These are phyloP conservation scores for Discostella stelligeroides DNA, from an alignment of 108 stramenopile genomes.

Conservation along the genomic window DNA sequence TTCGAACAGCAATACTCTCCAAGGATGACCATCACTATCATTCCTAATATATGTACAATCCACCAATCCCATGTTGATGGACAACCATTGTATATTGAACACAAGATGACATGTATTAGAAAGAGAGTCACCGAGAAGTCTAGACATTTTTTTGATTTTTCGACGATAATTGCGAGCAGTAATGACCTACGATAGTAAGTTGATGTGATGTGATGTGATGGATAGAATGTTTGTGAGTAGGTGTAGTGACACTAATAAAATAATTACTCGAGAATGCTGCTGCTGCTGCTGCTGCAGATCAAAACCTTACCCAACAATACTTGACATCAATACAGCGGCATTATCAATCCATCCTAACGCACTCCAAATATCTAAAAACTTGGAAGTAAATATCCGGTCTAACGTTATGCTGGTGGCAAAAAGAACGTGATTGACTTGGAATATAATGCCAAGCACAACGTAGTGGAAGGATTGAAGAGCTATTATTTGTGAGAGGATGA, in stretches of 20 bases:
- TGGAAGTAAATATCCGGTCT: slow-evolving; percentile 80
- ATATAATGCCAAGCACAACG: slow-evolving; percentile 61
- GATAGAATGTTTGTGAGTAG: neutral
- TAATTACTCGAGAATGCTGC: neutral
- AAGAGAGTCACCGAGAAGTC: slow-evolving; percentile 85
- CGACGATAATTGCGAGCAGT: slow-evolving; percentile 60
- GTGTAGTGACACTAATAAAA: neutral
- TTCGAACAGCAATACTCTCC: slow-evolving; percentile 84
- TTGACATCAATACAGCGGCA: slow-evolving; percentile 63
- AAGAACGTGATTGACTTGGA: slow-evolving; percentile 73
- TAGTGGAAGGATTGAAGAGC: slow-evolving; percentile 84
- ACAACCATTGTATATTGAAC: slow-evolving; percentile 64
- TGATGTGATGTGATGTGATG: neutral
- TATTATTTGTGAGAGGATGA: slow-evolving; percentile 69
- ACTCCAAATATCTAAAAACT: slow-evolving; percentile 68
- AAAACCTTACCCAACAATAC: slow-evolving; percentile 56
- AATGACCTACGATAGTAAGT: slow-evolving; percentile 42
- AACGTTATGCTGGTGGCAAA: slow-evolving; percentile 68
- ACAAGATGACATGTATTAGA: slow-evolving; percentile 66
- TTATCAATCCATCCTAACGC: slow-evolving; percentile 70
- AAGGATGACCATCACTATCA: slow-evolving; percentile 75
- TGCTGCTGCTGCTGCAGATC: too few relatives aligned
- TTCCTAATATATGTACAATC: slow-evolving; percentile 76
- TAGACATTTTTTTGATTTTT: slow-evolving; percentile 82
- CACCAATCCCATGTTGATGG: slow-evolving; percentile 84